These are phyloP conservation scores for Babesia divergens DNA, from an alignment of 169 alveolate genomes.

Conservation along the genomic window DNA sequence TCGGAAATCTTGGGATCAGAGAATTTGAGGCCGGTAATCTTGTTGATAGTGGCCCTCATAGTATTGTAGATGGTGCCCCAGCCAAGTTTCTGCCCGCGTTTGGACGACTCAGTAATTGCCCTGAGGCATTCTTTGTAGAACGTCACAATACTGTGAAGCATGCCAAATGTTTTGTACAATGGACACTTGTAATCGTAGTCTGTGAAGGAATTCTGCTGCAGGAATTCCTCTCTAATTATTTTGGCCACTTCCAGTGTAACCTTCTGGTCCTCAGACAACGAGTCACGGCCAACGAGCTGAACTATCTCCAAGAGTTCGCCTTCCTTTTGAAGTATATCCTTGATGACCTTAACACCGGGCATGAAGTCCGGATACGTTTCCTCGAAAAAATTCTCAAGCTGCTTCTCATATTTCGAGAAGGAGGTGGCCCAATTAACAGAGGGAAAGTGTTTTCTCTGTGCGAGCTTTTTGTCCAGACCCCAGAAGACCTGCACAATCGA, in stretches of 20 bases:
- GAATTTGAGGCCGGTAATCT: conserved; percentile 90
- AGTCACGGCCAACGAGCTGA: conserved; percentile 97
- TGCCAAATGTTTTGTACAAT: conserved; percentile 92
- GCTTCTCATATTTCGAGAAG: conserved; percentile 93
- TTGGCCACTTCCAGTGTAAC: conserved; percentile 91
- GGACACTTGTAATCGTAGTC: conserved; percentile 97
- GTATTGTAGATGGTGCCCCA: conserved; percentile 90
- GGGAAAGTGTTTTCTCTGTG: conserved; percentile 99
- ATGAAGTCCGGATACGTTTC: conserved; percentile 90
- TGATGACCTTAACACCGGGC: conserved; percentile 85
- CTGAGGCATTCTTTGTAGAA: conserved; percentile 90
- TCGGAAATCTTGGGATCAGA: conserved; percentile 46
- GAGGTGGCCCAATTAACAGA: conserved; percentile 98
- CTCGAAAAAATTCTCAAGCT: conserved; percentile 92
- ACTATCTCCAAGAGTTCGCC: conserved; percentile 95
- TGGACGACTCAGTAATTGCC: conserved; percentile 83
- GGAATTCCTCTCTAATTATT: conserved; percentile 96
- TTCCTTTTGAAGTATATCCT: conserved; percentile 92
- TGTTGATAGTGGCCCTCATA: conserved; percentile 86
- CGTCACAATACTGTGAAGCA: conserved; percentile 93
- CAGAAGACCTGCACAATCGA: conserved; percentile 98
- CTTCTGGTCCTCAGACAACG: conserved; percentile 95
- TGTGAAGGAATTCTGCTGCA: conserved; percentile 97
- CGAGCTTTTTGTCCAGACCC: conserved; percentile 99
- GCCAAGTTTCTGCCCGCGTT: conserved; percentile 84